These are phyloP conservation scores for Salvia miltiorrhiza DNA, from an alignment of 257 asterid species.

Conservation along the genomic window DNA sequence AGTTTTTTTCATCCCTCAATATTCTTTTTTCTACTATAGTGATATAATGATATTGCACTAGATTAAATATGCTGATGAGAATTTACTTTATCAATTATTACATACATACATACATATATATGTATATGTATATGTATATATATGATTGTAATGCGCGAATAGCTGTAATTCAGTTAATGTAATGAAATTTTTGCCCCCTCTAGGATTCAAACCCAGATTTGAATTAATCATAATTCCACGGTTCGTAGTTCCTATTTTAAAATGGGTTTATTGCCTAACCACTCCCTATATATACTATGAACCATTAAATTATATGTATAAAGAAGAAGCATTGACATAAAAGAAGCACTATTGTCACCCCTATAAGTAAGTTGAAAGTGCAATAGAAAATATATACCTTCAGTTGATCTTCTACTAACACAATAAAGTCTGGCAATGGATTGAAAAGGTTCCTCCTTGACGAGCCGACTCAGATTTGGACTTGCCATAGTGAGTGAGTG, in stretches of 20 bases:
- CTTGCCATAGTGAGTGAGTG: neutral
- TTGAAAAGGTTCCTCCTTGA: neutral
- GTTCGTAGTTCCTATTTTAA: too few species aligned
- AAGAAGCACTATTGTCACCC: neutral
- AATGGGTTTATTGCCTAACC: too few species aligned
- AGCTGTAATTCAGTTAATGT: too few species aligned
- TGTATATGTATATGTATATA: too few species aligned
- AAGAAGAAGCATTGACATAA: neutral
- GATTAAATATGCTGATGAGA: neutral
- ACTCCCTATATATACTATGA: too few species aligned
- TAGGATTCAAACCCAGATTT: too few species aligned
- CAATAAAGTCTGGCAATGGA: neutral
- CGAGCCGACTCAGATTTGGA: neutral
- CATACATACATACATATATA: too few species aligned
- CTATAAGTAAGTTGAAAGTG: too few species aligned
- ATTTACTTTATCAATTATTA: neutral
- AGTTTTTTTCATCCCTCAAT: neutral
- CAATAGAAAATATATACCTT: neutral
- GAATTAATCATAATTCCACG: too few species aligned
- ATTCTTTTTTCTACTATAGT: neutral
- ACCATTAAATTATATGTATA: too few species aligned
- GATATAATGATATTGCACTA: neutral
- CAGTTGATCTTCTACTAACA: neutral
- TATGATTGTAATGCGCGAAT: too few species aligned
- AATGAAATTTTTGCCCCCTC: too few species aligned